Evolutionary conservation across 2,329 filamentous ascomycete genomes (phyloP).

Genomic region (Cladorrhinum sp.): DNA sequence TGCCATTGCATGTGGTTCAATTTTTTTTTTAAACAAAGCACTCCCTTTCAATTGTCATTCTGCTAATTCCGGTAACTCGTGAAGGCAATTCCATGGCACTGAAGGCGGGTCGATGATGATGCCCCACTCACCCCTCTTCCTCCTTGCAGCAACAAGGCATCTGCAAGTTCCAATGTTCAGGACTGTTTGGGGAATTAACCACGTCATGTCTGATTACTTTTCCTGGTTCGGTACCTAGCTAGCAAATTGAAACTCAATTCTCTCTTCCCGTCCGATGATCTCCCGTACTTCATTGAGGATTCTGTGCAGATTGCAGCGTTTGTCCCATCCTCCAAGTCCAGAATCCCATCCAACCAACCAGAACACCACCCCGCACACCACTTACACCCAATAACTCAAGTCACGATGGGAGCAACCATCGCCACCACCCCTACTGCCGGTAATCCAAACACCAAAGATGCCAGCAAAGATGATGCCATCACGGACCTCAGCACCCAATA

Average conservation of each 20-base stretch:
- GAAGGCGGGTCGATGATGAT: not conserved
- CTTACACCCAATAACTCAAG: not conserved
- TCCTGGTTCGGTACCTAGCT: not conserved
- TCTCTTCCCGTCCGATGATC: not conserved
- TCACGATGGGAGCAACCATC: constrained; percentile 10
- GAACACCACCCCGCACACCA: not conserved
- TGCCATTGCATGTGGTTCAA: no score
- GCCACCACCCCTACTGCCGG: not conserved
- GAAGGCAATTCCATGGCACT: not conserved
- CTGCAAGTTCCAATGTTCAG: not conserved
- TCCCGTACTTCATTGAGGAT: not conserved
- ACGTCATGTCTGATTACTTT: not conserved
- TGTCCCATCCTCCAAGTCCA: no score
- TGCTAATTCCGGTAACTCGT: no score
- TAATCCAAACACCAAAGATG: not conserved
- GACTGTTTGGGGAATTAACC: not conserved
- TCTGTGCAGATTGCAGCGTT: not conserved
- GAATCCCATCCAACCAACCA: not conserved
- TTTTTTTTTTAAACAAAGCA: not conserved
- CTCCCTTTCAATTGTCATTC: not conserved
- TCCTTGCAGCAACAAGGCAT: not conserved
- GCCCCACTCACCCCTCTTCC: not conserved
- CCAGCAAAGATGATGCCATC: constrained; percentile 26
- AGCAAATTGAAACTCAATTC: not conserved
- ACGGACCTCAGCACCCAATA: constrained; percentile 44